Evolutionary conservation across 2,329 filamentous ascomycete genomes (phyloP).

Genomic region (Cercospora sojina): DNA sequence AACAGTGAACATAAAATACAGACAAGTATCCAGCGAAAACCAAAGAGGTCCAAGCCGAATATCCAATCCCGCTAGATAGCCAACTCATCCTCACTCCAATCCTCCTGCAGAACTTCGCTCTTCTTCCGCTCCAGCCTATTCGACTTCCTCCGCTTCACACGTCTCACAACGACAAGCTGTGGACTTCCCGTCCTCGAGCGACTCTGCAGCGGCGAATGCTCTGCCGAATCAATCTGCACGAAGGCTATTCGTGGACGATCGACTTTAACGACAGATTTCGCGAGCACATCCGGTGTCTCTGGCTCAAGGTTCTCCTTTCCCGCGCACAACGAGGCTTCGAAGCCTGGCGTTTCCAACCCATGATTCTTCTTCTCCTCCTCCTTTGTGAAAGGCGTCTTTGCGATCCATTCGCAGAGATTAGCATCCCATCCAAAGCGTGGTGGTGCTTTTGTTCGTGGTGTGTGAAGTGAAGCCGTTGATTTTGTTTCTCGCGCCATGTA

Average conservation of each 20-base stretch:
- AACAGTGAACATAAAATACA: background rate
- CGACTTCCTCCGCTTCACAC: constrained; percentile 1
- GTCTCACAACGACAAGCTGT: background rate
- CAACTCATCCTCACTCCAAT: constrained; percentile 11
- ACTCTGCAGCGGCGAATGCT: background rate
- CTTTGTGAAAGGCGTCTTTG: constrained; percentile 39
- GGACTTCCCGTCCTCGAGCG: background rate
- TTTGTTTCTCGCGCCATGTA: background rate
- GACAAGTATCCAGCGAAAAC: background rate
- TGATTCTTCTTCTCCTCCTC: background rate
- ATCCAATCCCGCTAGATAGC: background rate
- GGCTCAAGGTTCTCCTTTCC: background rate
- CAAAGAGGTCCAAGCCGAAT: background rate
- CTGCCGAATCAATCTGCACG: background rate
- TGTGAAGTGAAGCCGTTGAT: background rate
- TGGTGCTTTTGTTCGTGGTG: background rate
- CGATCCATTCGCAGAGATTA: constrained; percentile 49
- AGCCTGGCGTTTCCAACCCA: background rate
- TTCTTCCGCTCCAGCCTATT: background rate
- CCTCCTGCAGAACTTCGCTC: background rate
- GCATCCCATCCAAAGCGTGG: constrained; percentile 45
- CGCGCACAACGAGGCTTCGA: background rate
- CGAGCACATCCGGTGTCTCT: background rate
- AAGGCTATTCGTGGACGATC: background rate
- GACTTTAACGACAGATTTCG: background rate